Evolutionary conservation across 2,329 filamentous ascomycete genomes (phyloP).

Genomic region (Dothistroma septosporum): DNA sequence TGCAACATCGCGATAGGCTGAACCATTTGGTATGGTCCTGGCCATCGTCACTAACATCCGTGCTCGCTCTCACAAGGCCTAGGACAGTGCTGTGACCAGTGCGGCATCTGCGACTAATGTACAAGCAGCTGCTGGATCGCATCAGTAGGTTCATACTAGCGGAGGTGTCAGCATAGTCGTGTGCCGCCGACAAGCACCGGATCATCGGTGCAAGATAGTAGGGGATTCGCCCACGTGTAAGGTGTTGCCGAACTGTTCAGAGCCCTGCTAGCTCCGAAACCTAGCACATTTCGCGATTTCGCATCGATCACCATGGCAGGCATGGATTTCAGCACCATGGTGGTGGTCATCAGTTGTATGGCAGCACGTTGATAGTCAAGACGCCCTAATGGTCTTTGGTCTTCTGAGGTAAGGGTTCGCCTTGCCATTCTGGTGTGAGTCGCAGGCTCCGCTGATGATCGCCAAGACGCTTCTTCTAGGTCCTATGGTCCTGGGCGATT

Average conservation of each 20-base stretch:
- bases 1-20: background rate
- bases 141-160: background rate
- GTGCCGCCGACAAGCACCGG: background rate
- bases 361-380: too few species aligned
- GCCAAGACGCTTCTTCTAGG: too few species aligned
- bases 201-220: background rate
- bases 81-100: background rate
- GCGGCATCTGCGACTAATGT: background rate
- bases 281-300: background rate
- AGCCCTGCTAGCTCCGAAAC: background rate
- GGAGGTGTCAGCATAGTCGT: background rate
- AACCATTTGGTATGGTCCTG: background rate
- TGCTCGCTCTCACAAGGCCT: background rate
- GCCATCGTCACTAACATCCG: background rate
- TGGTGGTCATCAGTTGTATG: too few species aligned
- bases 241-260: background rate
- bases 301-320: background rate
- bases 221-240: background rate
- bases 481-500: too few species aligned
- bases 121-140: background rate
- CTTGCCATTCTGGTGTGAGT: too few species aligned
- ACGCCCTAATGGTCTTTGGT: too few species aligned
- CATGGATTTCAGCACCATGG: background rate
- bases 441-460: too few species aligned
- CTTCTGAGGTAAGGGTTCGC: too few species aligned